phyloP scores from a whole-genome alignment of 1,284 basidiomycete genomes.

The Heliocybe sulcata region DNA sequence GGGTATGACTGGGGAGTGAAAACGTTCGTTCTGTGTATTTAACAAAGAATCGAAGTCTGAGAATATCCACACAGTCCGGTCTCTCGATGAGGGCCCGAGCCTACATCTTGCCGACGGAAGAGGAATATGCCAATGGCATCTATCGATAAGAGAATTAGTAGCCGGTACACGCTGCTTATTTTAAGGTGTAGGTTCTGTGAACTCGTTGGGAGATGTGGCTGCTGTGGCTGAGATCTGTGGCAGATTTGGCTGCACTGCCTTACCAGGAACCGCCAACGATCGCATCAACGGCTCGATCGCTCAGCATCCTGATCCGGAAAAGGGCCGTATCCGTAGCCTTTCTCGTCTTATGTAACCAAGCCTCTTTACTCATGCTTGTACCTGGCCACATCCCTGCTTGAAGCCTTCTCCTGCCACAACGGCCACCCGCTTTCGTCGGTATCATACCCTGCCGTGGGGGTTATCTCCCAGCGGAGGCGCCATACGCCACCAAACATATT shows the following conservation, averaged over 20 bases:
- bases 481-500: not conserved
- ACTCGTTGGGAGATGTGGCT: not conserved
- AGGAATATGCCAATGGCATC: not conserved
- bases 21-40: not conserved
- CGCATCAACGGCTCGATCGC: not conserved
- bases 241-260: not conserved
- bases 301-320: not conserved
- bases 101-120: constrained; percentile 1
- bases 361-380: not conserved
- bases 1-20: not conserved
- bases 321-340: not conserved
- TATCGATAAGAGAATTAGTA: not conserved
- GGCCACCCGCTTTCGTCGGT: not conserved
- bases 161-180: not conserved
- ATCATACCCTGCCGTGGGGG: not conserved
- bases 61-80: not conserved
- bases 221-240: not conserved
- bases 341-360: not conserved
- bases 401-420: not conserved
- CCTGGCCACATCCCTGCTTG: not conserved
- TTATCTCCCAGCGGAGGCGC: too few relatives aligned
- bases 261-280: not conserved
- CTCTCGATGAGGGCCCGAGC: not conserved
- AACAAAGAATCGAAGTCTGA: too few relatives aligned
- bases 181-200: not conserved